Evolutionary conservation across 208 protist genomes (phyloP).

Genomic region (Trypanosomatidae sp.): DNA sequence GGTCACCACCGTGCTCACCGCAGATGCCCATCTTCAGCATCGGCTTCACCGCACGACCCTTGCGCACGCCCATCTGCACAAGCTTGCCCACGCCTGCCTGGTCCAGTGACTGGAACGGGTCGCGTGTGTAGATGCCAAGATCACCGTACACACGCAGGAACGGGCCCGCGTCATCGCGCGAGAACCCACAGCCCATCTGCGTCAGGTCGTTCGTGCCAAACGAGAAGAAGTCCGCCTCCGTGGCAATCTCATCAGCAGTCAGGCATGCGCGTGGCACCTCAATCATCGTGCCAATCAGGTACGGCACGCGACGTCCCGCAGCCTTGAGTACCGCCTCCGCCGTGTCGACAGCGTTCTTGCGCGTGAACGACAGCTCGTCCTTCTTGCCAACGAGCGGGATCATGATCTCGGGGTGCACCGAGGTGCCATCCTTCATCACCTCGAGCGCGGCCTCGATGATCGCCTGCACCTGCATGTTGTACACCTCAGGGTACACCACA

Average conservation of each 20-base stretch:
- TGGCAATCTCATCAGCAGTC: constrained; percentile 83
- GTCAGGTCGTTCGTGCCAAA: constrained; percentile 96
- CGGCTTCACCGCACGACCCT: constrained; percentile 69
- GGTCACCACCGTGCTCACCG: constrained; percentile 93
- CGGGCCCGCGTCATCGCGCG: constrained; percentile 88
- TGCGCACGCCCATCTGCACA: constrained; percentile 75
- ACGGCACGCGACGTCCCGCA: constrained; percentile 33
- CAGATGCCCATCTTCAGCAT: constrained; percentile 89
- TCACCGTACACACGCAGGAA: constrained; percentile 91
- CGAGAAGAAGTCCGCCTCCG: constrained; percentile 92
- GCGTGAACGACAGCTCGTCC: constrained; percentile 74
- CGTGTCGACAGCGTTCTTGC: constrained; percentile 45
- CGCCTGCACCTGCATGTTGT: constrained; percentile 90
- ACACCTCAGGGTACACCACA: constrained; percentile 90
- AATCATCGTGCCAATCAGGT: constrained; percentile 91
- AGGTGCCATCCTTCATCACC: constrained; percentile 34
- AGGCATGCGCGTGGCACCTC: constrained; percentile 81
- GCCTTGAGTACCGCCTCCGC: constrained; percentile 40
- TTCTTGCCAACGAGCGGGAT: constrained; percentile 84
- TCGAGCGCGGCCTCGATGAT: constrained; percentile 87
- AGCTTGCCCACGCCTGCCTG: constrained; percentile 88
- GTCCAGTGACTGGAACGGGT: constrained; percentile 93
- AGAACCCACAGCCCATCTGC: constrained; percentile 94
- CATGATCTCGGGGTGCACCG: constrained; percentile 86
- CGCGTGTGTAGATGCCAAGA: constrained; percentile 79